Conservation (phyloP, 1,284 basidiomycete genomes). For the Trametes hirsuta region DNA sequence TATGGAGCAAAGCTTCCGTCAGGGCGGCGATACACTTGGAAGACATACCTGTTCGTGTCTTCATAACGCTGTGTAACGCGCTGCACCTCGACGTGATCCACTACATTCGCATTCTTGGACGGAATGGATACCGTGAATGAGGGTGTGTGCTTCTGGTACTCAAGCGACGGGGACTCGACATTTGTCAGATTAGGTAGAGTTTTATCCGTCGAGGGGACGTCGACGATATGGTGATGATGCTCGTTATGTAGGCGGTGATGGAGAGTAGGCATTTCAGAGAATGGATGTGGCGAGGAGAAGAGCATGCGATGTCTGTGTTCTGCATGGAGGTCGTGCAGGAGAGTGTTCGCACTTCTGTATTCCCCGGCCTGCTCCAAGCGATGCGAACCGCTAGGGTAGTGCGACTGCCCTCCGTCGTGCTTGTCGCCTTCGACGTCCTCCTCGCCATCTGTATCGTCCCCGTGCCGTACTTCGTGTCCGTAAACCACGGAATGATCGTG, state of each 20-base stretch:
- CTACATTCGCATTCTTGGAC: slow-evolving; percentile 10
- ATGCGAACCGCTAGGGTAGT: slow-evolving; percentile 26
- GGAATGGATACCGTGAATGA: slow-evolving; percentile 18
- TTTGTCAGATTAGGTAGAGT: neutral
- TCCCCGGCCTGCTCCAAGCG: slow-evolving; percentile 34
- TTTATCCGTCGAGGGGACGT: slow-evolving; percentile 2
- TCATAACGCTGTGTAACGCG: slow-evolving; percentile 63
- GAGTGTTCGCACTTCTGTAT: slow-evolving; percentile 62
- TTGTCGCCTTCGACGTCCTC: slow-evolving; percentile 39
- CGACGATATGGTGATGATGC: neutral
- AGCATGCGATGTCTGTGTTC: slow-evolving; percentile 63
- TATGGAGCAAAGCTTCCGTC: neutral
- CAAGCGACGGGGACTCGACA: neutral
- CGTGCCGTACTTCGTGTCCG: slow-evolving; percentile 1
- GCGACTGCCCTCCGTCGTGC: slow-evolving; percentile 18
- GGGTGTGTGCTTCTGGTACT: neutral
- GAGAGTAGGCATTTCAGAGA: slow-evolving; percentile 1
- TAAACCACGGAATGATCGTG: slow-evolving; percentile 1
- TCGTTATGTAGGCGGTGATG: slow-evolving; percentile 1
- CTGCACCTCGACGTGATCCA: slow-evolving; percentile 39
- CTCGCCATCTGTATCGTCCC: slow-evolving; percentile 26
- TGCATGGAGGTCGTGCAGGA: slow-evolving; percentile 70
- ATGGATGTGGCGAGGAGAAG: slow-evolving; percentile 39
- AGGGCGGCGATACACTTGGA: neutral
- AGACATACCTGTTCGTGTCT: slow-evolving; percentile 60